phyloP scores from a whole-genome alignment of 768 basidiomycete genomes.

The Podaxis rugospora region DNA sequence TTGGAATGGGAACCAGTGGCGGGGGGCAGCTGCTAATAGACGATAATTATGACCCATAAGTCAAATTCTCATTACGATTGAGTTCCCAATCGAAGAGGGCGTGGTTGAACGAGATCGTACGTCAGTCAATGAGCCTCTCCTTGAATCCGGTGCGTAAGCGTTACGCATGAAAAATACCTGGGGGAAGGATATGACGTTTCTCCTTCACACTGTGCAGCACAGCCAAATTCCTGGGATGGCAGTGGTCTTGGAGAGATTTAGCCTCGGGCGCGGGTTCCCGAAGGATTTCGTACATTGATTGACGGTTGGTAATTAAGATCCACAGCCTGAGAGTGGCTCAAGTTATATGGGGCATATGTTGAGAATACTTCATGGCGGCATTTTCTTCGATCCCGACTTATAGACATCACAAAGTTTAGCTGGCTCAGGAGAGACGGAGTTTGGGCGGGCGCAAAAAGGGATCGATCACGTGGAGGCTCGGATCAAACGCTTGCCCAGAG shows the following conservation, averaged over 20 bases:
- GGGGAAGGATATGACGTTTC: not conserved
- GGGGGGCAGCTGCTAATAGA: constrained; percentile 49
- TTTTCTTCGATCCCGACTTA: too few relatives aligned
- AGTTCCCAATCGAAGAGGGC: not conserved
- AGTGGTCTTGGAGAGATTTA: not conserved
- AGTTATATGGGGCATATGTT: not conserved
- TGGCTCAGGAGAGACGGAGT: too few relatives aligned
- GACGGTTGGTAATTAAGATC: not conserved
- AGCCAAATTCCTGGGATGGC: not conserved
- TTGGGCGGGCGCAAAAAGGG: too few relatives aligned
- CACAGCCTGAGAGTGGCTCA: not conserved
- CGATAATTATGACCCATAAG: constrained; percentile 47
- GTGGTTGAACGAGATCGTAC: not conserved
- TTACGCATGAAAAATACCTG: not conserved
- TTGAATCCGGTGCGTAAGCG: not conserved
- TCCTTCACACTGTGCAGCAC: not conserved
- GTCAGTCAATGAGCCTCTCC: not conserved
- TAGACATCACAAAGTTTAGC: too few relatives aligned
- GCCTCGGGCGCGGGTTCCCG: not conserved
- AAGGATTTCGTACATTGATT: not conserved
- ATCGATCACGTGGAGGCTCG: too few relatives aligned
- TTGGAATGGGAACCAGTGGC: not conserved
- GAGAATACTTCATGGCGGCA: not conserved
- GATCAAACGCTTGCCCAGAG: too few relatives aligned
- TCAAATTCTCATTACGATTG: not conserved